These are phyloP conservation scores for Colletotrichum spinosum DNA, from an alignment of 2,329 filamentous ascomycete species.

Conservation along the genomic window DNA sequence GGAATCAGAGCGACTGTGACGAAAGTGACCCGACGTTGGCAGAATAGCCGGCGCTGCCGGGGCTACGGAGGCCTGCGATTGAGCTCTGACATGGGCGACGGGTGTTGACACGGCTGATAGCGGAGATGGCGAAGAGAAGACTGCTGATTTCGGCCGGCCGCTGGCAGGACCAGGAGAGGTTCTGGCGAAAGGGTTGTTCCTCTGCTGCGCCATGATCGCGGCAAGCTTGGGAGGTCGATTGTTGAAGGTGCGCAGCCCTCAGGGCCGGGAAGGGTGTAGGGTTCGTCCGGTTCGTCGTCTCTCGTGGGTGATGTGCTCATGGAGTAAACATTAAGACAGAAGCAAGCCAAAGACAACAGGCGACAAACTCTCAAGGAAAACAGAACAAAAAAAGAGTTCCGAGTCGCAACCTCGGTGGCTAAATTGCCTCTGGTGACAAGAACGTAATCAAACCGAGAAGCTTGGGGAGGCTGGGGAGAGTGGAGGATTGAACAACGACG, in stretches of 20 bases:
- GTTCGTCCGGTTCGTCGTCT: slow-evolving; percentile 33
- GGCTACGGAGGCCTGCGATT: slow-evolving; percentile 70
- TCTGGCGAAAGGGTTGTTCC: slow-evolving; percentile 84
- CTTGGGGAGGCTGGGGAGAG: slow-evolving; percentile 33
- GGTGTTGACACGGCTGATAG: slow-evolving; percentile 52
- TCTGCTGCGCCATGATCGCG: slow-evolving; percentile 75
- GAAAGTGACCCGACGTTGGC: slow-evolving; percentile 49
- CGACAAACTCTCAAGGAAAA: slow-evolving; percentile 31
- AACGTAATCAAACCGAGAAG: slow-evolving; percentile 25
- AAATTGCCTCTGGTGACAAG: slow-evolving; percentile 23
- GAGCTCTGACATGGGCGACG: slow-evolving; percentile 74
- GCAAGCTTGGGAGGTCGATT: slow-evolving; percentile 58
- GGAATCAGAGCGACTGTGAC: slow-evolving; percentile 68
- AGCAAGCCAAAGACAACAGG: slow-evolving; percentile 28
- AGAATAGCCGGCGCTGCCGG: slow-evolving; percentile 54
- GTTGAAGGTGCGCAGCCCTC: slow-evolving; percentile 26
- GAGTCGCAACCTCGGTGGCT: slow-evolving; percentile 20
- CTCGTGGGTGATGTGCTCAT: slow-evolving; percentile 29
- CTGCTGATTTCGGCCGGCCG: slow-evolving; percentile 79
- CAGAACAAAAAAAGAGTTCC: slow-evolving; percentile 28
- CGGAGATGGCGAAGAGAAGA: slow-evolving; percentile 73
- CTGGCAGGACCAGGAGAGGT: slow-evolving; percentile 71
- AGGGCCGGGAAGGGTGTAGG: slow-evolving; percentile 18
- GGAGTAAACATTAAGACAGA: slow-evolving; percentile 36
- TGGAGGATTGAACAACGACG: slow-evolving; percentile 31